Base-by-base conservation (phyloP, 306 rosid genomes). In the Medicago lupulina region DNA sequence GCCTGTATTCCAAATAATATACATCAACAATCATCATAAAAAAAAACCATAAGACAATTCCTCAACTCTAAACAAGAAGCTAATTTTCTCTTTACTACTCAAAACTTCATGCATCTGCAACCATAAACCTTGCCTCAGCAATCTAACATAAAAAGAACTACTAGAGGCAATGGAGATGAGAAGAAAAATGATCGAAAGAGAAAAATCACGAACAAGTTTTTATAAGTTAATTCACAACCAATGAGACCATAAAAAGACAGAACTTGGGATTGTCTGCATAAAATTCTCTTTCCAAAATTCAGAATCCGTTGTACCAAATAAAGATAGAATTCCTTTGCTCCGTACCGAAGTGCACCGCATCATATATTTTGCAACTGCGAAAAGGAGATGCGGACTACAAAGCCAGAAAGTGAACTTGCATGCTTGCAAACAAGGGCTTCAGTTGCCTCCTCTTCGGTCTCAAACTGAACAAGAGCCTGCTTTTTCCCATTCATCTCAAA, bases 341-440 rank as follows among this genome's bases (percentile, higher is more conserved):
- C 21, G 41, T 64, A 64, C 15, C 36, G 60, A 68, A 66, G 53
- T 73, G 67, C 4, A 43, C 2, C 75, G 85, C 76, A 88, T 89
- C 76, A 95, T 44, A 92, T 89, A 67, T 83, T 76, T 83, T 92
- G 99, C 65, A 96, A 77, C 88, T 96, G 99, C 64, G 99, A 96
- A 81, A 96, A 92, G 71, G 99, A 96, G 84, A 92, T 96, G 17
- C 98, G 97, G 68, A 96, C 81, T 4, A 89, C 75, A 0, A 93
- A 89, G 51, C 97, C 97, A 2, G 96, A 80, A 53, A 92, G 88
- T 4, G 93, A 71, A 77, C 80, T 96, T 7, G 99, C 99, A 55
- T 96, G 99, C 91, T 92, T 96, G 86, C 97, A 90, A 81, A 96
- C 97, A 10, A 96, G 96, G 54, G 99, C 97, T 79, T 96, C 99